Evolutionary conservation across 768 basidiomycete species (phyloP), one percentile per base, ranked within the genome.

Genomic region (Panaeolus papilionaceus): DNA sequence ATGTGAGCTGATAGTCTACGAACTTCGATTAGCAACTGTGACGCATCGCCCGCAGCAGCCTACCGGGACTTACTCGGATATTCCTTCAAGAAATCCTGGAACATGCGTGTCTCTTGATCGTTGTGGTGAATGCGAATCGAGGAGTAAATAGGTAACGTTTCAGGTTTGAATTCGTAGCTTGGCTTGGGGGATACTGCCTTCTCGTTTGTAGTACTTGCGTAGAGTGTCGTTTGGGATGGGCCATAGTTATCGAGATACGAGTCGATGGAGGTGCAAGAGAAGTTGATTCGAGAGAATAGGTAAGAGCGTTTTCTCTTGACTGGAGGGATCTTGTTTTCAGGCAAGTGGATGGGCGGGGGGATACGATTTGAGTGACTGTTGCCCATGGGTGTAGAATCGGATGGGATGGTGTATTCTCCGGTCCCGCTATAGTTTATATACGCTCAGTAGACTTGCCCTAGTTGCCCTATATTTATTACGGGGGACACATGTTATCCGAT

Each of bases 1-100:
- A 90, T 7, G 91, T 92, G 16, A 81, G 80, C 61, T 83, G 83
- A 70, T 91, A 93, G 76, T 91, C 89, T 76, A 65, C 12, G 45
- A 44, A 14, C 18, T 61, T 66, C 49, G 38, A 28, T 47, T 38
- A 40, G 14, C 14, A 37, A 54, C 26, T 65, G 20, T 61, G 9
- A 23, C 64, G 39, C n/a, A 58, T 28, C 14, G 33, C 38, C 11
- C 54, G 45, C 47, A 62, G 16, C 12, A 62, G 16, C 12, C 4
- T 7, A 39, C 38, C 61, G 38, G 14, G 51, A 65, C 72, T 51
- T 69, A 80, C 80, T 81, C 61, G 81, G 82, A 67, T 76, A 81
- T 47, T 79, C 77, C n/a, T 70, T 73, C 44, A 87, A 78, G 77
- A 90, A 92, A 14, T n/a, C 62, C 44, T 66, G 65, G 40, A 64